phyloP scores from a whole-genome alignment of 2,329 filamentous ascomycete species.

The Fusarium anthophilum region DNA sequence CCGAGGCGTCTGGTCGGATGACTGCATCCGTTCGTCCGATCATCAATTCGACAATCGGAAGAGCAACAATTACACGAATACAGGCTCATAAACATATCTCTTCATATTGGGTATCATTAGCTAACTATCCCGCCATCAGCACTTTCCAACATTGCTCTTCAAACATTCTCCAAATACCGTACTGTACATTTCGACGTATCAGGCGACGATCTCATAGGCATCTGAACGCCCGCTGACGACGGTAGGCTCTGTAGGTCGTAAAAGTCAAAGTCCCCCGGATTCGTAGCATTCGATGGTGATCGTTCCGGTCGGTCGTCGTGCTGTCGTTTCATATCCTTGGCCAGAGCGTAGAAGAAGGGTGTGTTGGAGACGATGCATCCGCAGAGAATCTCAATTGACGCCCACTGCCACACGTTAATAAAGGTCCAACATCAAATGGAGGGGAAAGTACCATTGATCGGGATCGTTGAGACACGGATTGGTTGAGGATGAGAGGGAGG shows the following conservation, averaged over 20 bases:
- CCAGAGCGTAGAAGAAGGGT: conserved; percentile 43
- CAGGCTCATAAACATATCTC: neutral
- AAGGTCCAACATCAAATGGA: neutral
- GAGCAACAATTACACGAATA: neutral
- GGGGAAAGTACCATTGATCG: conserved; percentile 40
- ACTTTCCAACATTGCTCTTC: accelerated
- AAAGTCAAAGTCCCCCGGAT: conserved; percentile 15
- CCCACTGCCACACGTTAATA: conserved; percentile 37
- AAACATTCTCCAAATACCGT: conserved; percentile 8
- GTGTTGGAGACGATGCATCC: conserved; percentile 46
- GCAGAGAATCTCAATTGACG: conserved; percentile 46
- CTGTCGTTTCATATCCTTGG: conserved; percentile 41
- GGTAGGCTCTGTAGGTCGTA: conserved; percentile 28
- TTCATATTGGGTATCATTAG: conserved; percentile 12
- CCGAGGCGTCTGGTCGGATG: neutral
- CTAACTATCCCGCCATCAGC: neutral
- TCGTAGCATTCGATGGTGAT: conserved; percentile 17
- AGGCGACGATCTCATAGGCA: neutral
- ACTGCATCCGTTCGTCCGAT: neutral
- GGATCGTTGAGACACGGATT: conserved; percentile 43
- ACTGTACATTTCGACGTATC: conserved; percentile 3
- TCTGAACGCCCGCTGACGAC: conserved; percentile 1
- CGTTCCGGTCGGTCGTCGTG: conserved; percentile 35
- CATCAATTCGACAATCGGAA: neutral
- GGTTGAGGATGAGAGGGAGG: conserved; percentile 43